Evolutionary conservation across 495 filamentous ascomycete genomes (phyloP).

Genomic region (Cenococcum geophilum): DNA sequence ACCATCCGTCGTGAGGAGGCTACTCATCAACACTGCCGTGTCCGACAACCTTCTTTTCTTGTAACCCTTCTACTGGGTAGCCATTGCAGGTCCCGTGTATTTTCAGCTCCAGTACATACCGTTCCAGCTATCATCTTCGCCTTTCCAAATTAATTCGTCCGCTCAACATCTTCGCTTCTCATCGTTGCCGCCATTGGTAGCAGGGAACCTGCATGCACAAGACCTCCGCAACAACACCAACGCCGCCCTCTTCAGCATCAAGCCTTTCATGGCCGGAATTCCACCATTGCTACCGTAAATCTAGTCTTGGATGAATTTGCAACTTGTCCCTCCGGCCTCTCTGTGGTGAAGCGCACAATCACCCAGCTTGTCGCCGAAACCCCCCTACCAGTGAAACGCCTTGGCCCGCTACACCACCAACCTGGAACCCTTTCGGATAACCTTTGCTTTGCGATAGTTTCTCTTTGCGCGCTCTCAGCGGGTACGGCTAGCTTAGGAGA

Average conservation of each 20-base stretch:
- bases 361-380: not conserved
- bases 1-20: conserved; percentile 2
- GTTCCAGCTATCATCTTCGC: not conserved
- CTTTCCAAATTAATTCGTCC: not conserved
- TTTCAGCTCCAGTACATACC: conserved; percentile 1
- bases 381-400: not conserved
- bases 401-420: not conserved
- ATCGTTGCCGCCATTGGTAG: conserved; percentile 5
- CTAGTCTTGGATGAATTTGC: not conserved
- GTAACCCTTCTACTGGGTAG: not conserved
- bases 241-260: not conserved
- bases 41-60: not conserved
- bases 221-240: conserved; percentile 1
- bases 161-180: not conserved
- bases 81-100: not conserved
- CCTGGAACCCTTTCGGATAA: not conserved
- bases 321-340: not conserved
- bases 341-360: not conserved
- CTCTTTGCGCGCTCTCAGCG: not conserved
- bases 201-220: conserved; percentile 3
- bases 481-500: not conserved
- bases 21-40: conserved; percentile 2
- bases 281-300: not conserved
- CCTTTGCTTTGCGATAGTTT: not conserved
- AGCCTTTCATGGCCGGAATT: not conserved